These are phyloP conservation scores for Sugiyamaella floridensis DNA, from an alignment of 805 yeast species.

Conservation along the genomic window DNA sequence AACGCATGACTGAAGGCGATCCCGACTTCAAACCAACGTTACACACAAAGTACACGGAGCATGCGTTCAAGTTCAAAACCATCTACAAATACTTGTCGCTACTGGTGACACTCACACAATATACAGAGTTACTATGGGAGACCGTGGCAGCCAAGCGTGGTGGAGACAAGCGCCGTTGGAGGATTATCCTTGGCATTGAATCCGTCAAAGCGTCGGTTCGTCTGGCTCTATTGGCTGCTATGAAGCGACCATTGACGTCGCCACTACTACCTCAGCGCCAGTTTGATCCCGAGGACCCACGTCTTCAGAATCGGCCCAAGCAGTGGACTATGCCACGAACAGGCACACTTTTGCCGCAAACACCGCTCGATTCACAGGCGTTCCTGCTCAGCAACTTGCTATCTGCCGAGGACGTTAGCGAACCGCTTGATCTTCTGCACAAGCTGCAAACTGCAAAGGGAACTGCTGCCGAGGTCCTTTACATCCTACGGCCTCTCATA, in stretches of 20 bases:
- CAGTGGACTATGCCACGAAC: constrained; percentile 25
- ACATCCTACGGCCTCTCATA: constrained; percentile 34
- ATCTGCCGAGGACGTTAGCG: constrained; percentile 28
- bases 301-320: constrained; percentile 1
- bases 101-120: constrained; percentile 26
- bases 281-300: constrained; percentile 26
- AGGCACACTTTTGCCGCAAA: constrained; percentile 18
- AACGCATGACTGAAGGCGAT: constrained; percentile 16
- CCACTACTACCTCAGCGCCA: constrained; percentile 32
- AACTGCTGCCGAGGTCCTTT: constrained; percentile 28
- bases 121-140: constrained; percentile 33
- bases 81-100: constrained; percentile 27
- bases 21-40: constrained; percentile 14
- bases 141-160: constrained; percentile 27
- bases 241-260: constrained; percentile 27
- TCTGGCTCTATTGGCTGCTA: constrained; percentile 24
- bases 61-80: constrained; percentile 11
- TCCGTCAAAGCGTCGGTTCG: constrained; percentile 28
- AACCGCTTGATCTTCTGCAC: constrained; percentile 28
- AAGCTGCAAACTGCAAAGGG: constrained; percentile 18
- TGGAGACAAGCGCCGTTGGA: constrained; percentile 22
- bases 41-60: constrained; percentile 28
- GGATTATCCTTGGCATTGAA: constrained; percentile 27
- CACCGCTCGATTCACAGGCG: constrained; percentile 17
- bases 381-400: constrained; percentile 25